Percentiles rank a stretch among this genome's conserved stretches.
Conservation (phyloP, 352 stramenopile genomes). For the Globisporangium uncinulatum region DNA sequence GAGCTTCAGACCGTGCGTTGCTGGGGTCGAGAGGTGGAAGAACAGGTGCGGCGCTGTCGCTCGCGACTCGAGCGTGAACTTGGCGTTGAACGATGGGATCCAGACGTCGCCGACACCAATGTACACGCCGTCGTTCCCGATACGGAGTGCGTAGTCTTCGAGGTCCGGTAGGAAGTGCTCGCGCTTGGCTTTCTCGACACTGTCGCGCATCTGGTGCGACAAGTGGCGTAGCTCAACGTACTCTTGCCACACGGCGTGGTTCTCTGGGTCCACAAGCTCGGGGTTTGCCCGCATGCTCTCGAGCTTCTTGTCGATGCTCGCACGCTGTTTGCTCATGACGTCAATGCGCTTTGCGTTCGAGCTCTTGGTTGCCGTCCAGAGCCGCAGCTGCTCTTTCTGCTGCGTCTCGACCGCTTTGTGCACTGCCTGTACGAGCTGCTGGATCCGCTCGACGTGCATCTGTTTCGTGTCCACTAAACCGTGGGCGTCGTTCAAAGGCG, state of each 20-base stretch:
- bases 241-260: conserved; percentile 47
- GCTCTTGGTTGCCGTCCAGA: conserved; percentile 51
- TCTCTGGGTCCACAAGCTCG: conserved; percentile 38
- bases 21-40: conserved; percentile 57
- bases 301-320: conserved; percentile 52
- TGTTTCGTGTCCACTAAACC: conserved; percentile 6
- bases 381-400: conserved; percentile 36
- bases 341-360: conserved; percentile 64
- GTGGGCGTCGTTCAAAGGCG: too few relatives aligned
- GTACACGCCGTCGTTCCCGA: conserved; percentile 67
- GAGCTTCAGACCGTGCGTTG: conserved; percentile 48
- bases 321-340: conserved; percentile 49
- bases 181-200: conserved; percentile 63
- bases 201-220: conserved; percentile 45
- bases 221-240: conserved; percentile 68
- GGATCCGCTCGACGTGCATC: conserved; percentile 31
- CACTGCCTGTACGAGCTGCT: conserved; percentile 46
- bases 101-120: conserved; percentile 67
- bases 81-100: conserved; percentile 65
- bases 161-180: conserved; percentile 58
- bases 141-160: conserved; percentile 55
- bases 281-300: conserved; percentile 44
- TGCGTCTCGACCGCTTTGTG: conserved; percentile 37
- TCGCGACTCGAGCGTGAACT: conserved; percentile 68
- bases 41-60: conserved; percentile 50